Evolutionary conservation across 2,329 filamentous ascomycete genomes (phyloP).

Genomic region (Dryadomyces sulphureus): DNA sequence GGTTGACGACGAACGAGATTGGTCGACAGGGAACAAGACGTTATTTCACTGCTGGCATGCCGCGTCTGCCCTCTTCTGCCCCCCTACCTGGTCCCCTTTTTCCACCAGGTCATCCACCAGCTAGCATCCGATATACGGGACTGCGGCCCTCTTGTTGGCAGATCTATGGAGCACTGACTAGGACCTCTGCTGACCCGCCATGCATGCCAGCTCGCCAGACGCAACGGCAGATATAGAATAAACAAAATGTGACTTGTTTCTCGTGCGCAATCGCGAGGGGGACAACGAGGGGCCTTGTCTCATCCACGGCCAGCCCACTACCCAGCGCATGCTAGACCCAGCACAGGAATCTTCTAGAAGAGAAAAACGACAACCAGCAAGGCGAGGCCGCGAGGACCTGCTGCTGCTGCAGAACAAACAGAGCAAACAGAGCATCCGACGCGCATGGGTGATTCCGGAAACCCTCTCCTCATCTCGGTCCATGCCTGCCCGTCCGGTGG

Average conservation of each 20-base stretch:
- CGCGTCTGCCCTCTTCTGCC: too few relatives aligned
- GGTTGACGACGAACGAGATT: too few relatives aligned
- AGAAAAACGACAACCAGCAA: not conserved
- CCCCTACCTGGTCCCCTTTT: not conserved
- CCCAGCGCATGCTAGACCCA: slow-evolving; percentile 1
- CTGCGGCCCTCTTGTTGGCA: not conserved
- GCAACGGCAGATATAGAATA: not conserved
- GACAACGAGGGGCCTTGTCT: not conserved
- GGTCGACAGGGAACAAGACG: not conserved
- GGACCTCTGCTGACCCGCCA: not conserved
- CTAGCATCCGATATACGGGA: too few relatives aligned
- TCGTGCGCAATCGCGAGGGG: not conserved
- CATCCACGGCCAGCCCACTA: not conserved
- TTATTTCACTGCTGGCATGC: not conserved
- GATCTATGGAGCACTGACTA: not conserved
- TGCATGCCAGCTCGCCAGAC: not conserved
- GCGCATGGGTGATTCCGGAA: not conserved
- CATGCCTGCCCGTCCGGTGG: not conserved
- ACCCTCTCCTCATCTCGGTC: not conserved
- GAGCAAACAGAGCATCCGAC: not conserved
- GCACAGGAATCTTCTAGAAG: slow-evolving; percentile 7
- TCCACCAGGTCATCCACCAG: not conserved
- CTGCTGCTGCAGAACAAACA: not conserved
- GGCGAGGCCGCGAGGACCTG: too few relatives aligned
- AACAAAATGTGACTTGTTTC: not conserved